Base-by-base conservation (phyloP, 768 basidiomycete genomes). In the Mycena floridula region DNA sequence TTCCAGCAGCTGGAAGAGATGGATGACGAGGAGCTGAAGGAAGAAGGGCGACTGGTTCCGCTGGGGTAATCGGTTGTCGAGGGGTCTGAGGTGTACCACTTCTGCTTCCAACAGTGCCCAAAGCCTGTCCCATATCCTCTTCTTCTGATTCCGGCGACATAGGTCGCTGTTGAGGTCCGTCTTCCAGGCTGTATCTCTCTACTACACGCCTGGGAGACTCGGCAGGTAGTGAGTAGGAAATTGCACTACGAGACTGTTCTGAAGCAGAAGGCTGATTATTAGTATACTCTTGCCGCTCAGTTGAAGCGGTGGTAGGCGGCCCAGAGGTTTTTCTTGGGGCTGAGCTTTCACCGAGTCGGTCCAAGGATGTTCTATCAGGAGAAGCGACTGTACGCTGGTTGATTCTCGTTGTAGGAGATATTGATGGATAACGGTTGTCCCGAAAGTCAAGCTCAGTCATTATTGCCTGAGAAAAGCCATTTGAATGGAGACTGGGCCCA, bases 371-470 rank as follows among this genome's bases (percentile, higher is more conserved):
- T 25, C 40, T 16, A 32, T 16, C 28, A 9, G 9, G 28, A 32
- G 9, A 16, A 40, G 50, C 40, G 46, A 46, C 42, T 40, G 47
- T 37, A 48, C 53, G 47, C 44, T 48, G 35, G 43, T 52, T 44
- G n/a, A n/a, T n/a, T n/a, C n/a, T n/a, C n/a, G n/a, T n/a, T n/a
- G n/a, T n/a, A n/a, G n/a, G n/a, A n/a, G n/a, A n/a, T n/a, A 49
- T 26, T 37, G 54, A 32, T 39, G 44, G 51, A 42, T 83, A 82
- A 57, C 82, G 70, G 57, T 74, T 76, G 66, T 83, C 83, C 54
- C 72, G 69, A 59, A 78, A 73, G 61, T 81, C 79, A 50, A 78
- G 68, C 46, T 82, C 82, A 45, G 74, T 66, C 59, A 81, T 70
- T 47, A 83, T 68, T 32, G 71, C 64, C 54, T 69, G 71, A 41